Base-by-base conservation (phyloP, 345 rosid species). In the Kandelia obovata region DNA sequence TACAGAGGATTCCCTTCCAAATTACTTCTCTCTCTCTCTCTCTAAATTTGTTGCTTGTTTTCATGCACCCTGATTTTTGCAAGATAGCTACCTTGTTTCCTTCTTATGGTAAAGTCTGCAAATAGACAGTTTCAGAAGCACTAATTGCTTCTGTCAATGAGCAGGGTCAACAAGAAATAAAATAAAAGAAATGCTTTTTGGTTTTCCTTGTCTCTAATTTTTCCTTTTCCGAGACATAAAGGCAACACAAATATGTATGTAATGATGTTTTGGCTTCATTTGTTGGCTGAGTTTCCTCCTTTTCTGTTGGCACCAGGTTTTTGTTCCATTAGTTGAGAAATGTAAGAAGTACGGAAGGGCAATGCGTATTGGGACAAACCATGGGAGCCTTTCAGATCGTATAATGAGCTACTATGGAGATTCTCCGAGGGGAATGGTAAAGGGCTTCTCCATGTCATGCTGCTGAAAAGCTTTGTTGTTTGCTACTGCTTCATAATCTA, bases 351-450 rank as follows among this genome's bases (percentile, higher is more conserved):
- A 92, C 61, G 96, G 97, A 76, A 88, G 99, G 85, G 99, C 97
- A 7, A 86, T 95, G 96, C 97, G 99, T 62, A 92, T 95, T 70
- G 99, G 99, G 62, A 95, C 99, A 73, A 95, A 95, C 79, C 99
- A 95, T 73, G 99, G 99, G 71, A 95, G 97, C 68, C 99, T 95
- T 79, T 92, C 97, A 71, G 97, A 95, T 83, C 96, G 97, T 62
- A 92, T 95, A 71, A 92, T 95, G 99, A 95, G 97, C 82, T 95
- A 88, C 81, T 86, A 90, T 7, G 99, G 99, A 43, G 99, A 95
- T 84, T 92, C 99, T 75, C 97, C 97, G 0, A 83, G 97, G 75
- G 99, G 99, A 83, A 95, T 95, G 99, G 99, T 94, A 65, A 79
- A 51, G 26, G 65, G 15, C 49, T 74, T 61, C 66, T 74, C 67